These are phyloP conservation scores for Naegleria lovaniensis DNA, from an alignment of 208 protist genomes.

Conservation along the genomic window DNA sequence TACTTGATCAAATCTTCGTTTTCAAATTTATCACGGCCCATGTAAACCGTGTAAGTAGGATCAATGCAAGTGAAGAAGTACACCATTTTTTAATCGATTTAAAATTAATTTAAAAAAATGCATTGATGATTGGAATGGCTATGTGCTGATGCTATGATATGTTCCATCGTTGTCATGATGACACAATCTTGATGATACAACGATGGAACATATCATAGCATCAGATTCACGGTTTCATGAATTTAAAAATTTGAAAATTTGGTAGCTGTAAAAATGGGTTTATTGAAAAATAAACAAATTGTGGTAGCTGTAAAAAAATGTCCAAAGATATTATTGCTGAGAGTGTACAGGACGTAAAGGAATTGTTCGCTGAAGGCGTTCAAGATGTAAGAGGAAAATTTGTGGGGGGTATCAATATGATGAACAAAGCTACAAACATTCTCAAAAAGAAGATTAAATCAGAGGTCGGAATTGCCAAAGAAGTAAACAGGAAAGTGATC, in stretches of 20 bases:
- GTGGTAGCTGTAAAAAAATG: not conserved
- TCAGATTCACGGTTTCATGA: too few species aligned
- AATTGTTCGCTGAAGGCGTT: not conserved
- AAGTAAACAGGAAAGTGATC: not conserved
- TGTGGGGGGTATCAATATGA: not conserved
- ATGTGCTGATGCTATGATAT: too few species aligned
- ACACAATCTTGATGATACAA: too few species aligned
- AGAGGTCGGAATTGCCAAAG: not conserved
- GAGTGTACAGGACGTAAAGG: not conserved
- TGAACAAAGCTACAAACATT: not conserved
- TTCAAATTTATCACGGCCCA: conserved; percentile 96
- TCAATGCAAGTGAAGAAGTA: conserved; percentile 80
- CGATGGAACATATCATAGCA: too few species aligned
- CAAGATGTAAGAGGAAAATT: not conserved
- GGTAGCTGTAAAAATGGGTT: too few species aligned
- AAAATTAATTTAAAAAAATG: not conserved
- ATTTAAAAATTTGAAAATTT: too few species aligned
- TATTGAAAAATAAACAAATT: too few species aligned
- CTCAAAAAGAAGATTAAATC: not conserved
- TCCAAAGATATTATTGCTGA: not conserved
- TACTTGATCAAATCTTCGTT: conserved; percentile 96
- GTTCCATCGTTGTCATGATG: too few species aligned
- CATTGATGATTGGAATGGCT: too few species aligned
- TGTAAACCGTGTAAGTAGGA: conserved; percentile 84
- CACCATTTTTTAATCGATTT: conserved; percentile 57